Base-by-base conservation (phyloP, 1,284 basidiomycete species). In the Puccinia triticina region DNA sequence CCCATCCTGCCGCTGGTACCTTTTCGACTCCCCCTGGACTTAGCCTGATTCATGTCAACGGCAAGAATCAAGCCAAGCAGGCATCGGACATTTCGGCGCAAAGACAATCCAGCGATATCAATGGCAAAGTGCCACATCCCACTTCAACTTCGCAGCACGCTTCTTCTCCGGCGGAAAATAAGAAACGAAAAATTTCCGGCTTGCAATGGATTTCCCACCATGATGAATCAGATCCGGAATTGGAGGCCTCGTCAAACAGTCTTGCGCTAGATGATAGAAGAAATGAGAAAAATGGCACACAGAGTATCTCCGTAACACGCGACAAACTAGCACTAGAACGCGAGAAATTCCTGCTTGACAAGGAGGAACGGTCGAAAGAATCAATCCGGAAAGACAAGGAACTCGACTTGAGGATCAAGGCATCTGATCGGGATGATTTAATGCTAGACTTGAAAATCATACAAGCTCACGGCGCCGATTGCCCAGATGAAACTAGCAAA, bases 311-410 rank as follows among this genome's bases (percentile, higher is more conserved):
- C 16, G 37, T 23, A 26, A 23, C 50, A 23, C 26, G 21, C n/a
- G 72, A 74, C 48, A 53, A 16, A 46, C 55, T 74, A 29, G 55
- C 48, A 26, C 55, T 74, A 40, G 72, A 74, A 23, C 72, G 72
- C 55, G 72, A 74, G 40, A 74, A 43, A 57, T 74, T 74, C 55
- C 23, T 34, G 48, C 29, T 46, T 32, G 50, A 74, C 21, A 74
- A 74, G 55, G 72, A 74, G 37, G 72, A 74, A 43, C 72, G 50
- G 26, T 3, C 37, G 29, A 74, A 43, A 40, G 72, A 74, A 26
- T 74, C 72, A 26, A 57, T n/a, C 26, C 72, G 72, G 34, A 74
- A 74, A 21, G 72, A 74, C 37, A 74, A 55, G 48, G 72, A 74
- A 74, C 48, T 74, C n/a, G 72, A 50, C n/a, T 18, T 74, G 23